Conservation (phyloP, 371 early-diverging fungal genomes). For the Mucor velutinosus region DNA sequence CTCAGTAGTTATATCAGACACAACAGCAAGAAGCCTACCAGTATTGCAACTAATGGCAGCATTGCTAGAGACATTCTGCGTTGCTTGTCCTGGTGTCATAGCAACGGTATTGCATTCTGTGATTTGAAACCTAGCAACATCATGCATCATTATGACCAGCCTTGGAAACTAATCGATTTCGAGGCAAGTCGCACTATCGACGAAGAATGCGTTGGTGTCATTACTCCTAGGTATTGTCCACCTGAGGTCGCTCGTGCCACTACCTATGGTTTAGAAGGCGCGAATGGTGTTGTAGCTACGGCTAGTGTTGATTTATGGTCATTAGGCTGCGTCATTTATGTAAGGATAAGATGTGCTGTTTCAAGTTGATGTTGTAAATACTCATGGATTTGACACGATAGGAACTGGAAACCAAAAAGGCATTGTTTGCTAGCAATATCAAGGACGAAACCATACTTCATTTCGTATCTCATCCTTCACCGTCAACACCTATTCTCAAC, state of each 20-base stretch:
- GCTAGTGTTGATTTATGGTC: slow-evolving; percentile 54
- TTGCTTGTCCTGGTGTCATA: slow-evolving; percentile 44
- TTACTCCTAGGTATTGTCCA: slow-evolving; percentile 35
- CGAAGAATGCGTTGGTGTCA: slow-evolving; percentile 30
- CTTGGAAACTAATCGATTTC: slow-evolving; percentile 52
- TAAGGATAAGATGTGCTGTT: slow-evolving; percentile 9
- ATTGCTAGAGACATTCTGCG: slow-evolving; percentile 35
- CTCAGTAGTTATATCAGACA: slow-evolving; percentile 21
- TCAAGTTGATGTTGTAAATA: not conserved
- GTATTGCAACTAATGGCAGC: not conserved
- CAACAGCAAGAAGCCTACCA: not conserved
- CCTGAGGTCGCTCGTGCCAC: slow-evolving; percentile 55
- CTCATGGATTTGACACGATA: not conserved
- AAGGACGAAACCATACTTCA: slow-evolving; percentile 55
- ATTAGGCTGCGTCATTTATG: slow-evolving; percentile 49
- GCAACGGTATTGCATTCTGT: slow-evolving; percentile 38
- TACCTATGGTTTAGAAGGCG: slow-evolving; percentile 51
- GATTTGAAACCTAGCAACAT: slow-evolving; percentile 48
- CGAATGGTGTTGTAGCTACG: slow-evolving; percentile 52
- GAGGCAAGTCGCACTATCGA: slow-evolving; percentile 51
- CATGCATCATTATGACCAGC: slow-evolving; percentile 25
- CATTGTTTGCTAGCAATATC: slow-evolving; percentile 42
- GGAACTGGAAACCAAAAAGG: slow-evolving; percentile 49
- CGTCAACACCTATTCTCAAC: slow-evolving; percentile 48
- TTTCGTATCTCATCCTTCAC: slow-evolving; percentile 52